Conservation (phyloP, 129 eudicot species). For the Flaveria brownii region DNA sequence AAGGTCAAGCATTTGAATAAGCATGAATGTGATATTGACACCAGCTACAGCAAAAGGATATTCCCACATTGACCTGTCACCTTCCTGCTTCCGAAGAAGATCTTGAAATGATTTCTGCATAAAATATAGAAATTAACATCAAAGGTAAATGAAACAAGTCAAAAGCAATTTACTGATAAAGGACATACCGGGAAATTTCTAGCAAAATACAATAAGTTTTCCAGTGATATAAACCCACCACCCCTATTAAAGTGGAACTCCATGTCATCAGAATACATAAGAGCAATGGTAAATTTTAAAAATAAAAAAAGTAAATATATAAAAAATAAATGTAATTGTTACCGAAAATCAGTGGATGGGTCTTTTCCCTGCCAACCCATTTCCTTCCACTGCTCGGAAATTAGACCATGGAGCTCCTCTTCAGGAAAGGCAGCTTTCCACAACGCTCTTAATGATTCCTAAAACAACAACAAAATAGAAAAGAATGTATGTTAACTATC, state of each 20-base stretch:
- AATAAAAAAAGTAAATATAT: too few species aligned
- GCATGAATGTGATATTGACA: slow-evolving; percentile 97
- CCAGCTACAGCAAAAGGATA: slow-evolving; percentile 99
- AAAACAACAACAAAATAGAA: slow-evolving; percentile 23
- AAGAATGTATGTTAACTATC: slow-evolving; percentile 17
- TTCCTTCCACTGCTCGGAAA: slow-evolving; percentile 96
- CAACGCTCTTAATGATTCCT: slow-evolving; percentile 85
- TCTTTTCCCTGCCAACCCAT: slow-evolving; percentile 99
- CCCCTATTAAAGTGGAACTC: slow-evolving; percentile 62
- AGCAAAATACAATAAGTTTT: slow-evolving; percentile 82
- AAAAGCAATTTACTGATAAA: slow-evolving; percentile 20
- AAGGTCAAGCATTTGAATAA: slow-evolving; percentile 95
- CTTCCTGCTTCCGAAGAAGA: slow-evolving; percentile 91
- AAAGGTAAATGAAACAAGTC: background rate
- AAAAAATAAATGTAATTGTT: background rate
- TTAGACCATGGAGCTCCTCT: slow-evolving; percentile 65
- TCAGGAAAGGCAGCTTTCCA: slow-evolving; percentile 95
- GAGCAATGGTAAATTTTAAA: background rate
- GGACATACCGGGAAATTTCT: slow-evolving; percentile 78
- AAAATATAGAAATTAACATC: slow-evolving; percentile 24
- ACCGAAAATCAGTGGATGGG: slow-evolving; percentile 98
- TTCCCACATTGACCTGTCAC: slow-evolving; percentile 93
- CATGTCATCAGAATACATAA: slow-evolving; percentile 20
- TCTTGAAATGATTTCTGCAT: slow-evolving; percentile 89
- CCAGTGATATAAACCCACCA: slow-evolving; percentile 97